A percentile compares a stretch with the other conserved stretches of the same genome.
These are phyloP conservation scores for Boletus subparvulus DNA, from an alignment of 768 basidiomycete genomes.

Conservation along the genomic window DNA sequence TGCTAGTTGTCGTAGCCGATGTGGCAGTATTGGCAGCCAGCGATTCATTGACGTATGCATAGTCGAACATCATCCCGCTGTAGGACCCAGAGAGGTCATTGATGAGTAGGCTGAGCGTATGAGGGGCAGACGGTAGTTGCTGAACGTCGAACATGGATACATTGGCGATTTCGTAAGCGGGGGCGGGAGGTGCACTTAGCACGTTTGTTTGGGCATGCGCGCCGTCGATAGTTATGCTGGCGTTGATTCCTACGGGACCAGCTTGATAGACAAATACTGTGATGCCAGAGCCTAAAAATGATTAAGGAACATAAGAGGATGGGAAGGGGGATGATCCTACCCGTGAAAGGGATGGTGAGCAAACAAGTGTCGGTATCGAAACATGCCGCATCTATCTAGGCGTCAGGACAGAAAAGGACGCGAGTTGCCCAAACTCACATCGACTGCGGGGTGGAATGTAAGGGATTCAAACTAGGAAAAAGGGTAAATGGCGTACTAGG, in stretches of 20 bases:
- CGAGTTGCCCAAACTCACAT: slow-evolving; percentile 9
- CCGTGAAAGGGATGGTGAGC: slow-evolving; percentile 24
- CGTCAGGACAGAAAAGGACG: neutral
- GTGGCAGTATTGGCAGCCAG: slow-evolving; percentile 9
- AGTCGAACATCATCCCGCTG: slow-evolving; percentile 28
- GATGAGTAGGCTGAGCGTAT: slow-evolving; percentile 12
- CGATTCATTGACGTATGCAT: slow-evolving; percentile 22
- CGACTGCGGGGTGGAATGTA: slow-evolving; percentile 11
- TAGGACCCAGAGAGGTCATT: slow-evolving; percentile 24
- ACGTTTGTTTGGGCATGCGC: slow-evolving; percentile 12
- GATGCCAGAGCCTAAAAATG: slow-evolving; percentile 20
- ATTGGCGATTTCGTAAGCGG: slow-evolving; percentile 19
- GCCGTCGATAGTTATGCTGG: slow-evolving; percentile 20
- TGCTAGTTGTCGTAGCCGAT: neutral
- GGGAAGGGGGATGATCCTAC: slow-evolving; percentile 4
- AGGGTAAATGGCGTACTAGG: slow-evolving; percentile 16
- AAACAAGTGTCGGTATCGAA: slow-evolving; percentile 16
- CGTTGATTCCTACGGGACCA: slow-evolving; percentile 25
- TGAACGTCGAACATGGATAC: slow-evolving; percentile 27
- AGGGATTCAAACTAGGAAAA: neutral
- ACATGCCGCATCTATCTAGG: slow-evolving; percentile 19
- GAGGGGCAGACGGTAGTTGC: slow-evolving; percentile 16
- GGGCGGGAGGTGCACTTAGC: slow-evolving; percentile 18
- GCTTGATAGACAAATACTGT: slow-evolving; percentile 25
- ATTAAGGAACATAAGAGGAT: neutral